Percentiles rank a stretch among this genome's conserved stretches.
Evolutionary conservation across 2,329 filamentous ascomycete genomes (phyloP).

Genomic region (Fusarium penzigii): DNA sequence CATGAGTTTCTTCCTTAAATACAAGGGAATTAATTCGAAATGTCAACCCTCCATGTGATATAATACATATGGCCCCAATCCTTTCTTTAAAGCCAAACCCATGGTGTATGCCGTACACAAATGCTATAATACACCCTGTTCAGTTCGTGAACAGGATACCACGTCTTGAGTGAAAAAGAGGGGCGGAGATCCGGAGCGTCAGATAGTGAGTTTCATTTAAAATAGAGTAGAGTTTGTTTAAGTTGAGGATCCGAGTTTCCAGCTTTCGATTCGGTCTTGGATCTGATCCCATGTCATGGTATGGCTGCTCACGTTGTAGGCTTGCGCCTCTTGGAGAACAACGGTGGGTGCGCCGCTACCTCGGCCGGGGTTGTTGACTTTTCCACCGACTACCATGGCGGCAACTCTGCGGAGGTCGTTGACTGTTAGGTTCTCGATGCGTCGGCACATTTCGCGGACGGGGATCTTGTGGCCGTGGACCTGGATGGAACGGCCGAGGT

Average conservation of each 20-base stretch:
- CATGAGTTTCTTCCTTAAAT: not conserved
- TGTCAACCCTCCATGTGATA: not conserved
- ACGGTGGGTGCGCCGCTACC: conserved; percentile 92
- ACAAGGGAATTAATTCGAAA: not conserved
- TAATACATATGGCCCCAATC: not conserved
- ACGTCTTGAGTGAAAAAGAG: not conserved
- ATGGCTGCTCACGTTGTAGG: conserved; percentile 67
- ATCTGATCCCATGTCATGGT: conserved; percentile 85
- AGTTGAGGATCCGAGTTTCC: conserved; percentile 70
- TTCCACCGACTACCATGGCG: conserved; percentile 72
- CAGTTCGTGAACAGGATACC: conserved; percentile 2
- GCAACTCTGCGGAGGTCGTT: conserved; percentile 82
- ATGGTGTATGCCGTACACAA: conserved; percentile 22
- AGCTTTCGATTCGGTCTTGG: conserved; percentile 79
- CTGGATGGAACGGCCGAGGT: conserved; percentile 91
- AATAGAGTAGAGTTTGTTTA: conserved; percentile 4
- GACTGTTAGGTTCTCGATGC: conserved; percentile 81
- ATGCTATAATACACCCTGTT: conserved; percentile 27
- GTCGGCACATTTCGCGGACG: conserved; percentile 87
- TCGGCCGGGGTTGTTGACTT: conserved; percentile 70
- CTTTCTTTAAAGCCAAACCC: not conserved
- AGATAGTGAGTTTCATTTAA: not conserved
- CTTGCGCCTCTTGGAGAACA: conserved; percentile 87
- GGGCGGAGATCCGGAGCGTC: not conserved
- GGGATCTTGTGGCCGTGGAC: conserved; percentile 93